Base-by-base conservation (phyloP, 2,329 filamentous ascomycete genomes). In the Ceratocystis diversiconidia region DNA sequence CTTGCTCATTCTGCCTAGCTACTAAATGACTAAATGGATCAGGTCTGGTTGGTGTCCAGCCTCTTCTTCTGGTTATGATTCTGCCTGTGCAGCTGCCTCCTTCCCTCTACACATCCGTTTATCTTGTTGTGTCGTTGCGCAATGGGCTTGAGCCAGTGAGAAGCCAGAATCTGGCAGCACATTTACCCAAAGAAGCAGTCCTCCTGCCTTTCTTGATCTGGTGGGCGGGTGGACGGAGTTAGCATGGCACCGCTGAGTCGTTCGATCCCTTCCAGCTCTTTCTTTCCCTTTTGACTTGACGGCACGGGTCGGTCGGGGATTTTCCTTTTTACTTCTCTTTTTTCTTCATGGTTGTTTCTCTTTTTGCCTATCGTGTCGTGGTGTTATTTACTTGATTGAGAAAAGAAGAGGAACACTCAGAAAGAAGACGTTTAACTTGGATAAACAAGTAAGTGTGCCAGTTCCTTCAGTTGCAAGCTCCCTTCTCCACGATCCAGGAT, bases 101-200 rank as follows among this genome's bases (percentile, higher is more conserved):
- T 48, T 48, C 44, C 17, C 44, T 48, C 44, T 19, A 17, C n/a
- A 48, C 1, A 15, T 8, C 3, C 48, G 10, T 36, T 25, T 52
- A 10, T 25, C 48, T 1, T 15, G 10, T 52, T 52, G 48, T 25
- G 19, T 52, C 19, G 19, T 12, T n/a, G 32, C 17, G 22, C 15
- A 17, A 22, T 25, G 15, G 50, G 55, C 55, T 59, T 59, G 55
- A 59, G 55, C 55, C 55, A 59, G 55, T 59, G 55, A 59, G 15
- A 15, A 8, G 32, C 55, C 28, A 57, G 52, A 57, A 57, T 8
- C 7, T 17, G 25, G 25, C 28, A 5, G 15, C 22, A 30, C 28
- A 59, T 59, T 59, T 59, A 5, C 55, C 55, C 55, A 32, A 59
- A 59, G 28, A 36, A 59, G 28, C 25, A 32, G 55, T 36, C 28